Base-by-base conservation (phyloP, 352 stramenopile species). In the Globisporangium spinosum region DNA sequence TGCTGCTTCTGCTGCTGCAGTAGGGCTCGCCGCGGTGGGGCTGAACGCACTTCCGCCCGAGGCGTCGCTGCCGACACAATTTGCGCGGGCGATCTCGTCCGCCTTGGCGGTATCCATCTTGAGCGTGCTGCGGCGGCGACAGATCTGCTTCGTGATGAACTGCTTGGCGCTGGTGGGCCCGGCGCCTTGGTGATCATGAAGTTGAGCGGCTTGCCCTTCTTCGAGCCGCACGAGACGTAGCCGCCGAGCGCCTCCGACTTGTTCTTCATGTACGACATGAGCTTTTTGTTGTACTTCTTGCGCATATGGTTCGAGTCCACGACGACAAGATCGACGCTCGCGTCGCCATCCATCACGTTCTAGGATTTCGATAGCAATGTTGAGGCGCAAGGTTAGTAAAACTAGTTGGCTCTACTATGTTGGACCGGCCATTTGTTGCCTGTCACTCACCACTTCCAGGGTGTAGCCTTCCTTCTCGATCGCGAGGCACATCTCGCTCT, bases 301-400 rank as follows among this genome's bases (percentile, higher is more conserved):
- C 84, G 77, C 34, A 90, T 83, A 55, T 84, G 86, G 62, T 93
- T 90, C 64, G 82, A 89, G 73, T 94, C 82, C 27, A 90, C 79
- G 40, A 93, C 80, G 20, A 67, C 71, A 43, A 93, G 54, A 47
- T 67, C 71, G 10, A 93, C 56, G 32, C 70, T 67, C 3, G 70
- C 61, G 38, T 89, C 81, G 1, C 70, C 64, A 34, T 87, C 75
- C 63, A 82, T 71, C 9, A 92, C 74, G 53, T 70, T 75, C 77
- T 84, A 9, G 0, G 0, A 7, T 51, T 22, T 13, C 43, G 13
- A 22, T 6, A 9, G 13, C 4, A 38, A 60, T 2, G 3, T 40
- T 27, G 29, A 22, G 17, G 5, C 43, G 10, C 17, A 22, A 23
- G 55, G 1, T 60, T 20, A 45, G 58, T 49, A 4, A 51, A 43